A percentile compares a stretch with the other conserved stretches of the same genome.
phyloP scores from a whole-genome alignment of 1,139 yeast species.

The Blastobotrys illinoisensis region DNA sequence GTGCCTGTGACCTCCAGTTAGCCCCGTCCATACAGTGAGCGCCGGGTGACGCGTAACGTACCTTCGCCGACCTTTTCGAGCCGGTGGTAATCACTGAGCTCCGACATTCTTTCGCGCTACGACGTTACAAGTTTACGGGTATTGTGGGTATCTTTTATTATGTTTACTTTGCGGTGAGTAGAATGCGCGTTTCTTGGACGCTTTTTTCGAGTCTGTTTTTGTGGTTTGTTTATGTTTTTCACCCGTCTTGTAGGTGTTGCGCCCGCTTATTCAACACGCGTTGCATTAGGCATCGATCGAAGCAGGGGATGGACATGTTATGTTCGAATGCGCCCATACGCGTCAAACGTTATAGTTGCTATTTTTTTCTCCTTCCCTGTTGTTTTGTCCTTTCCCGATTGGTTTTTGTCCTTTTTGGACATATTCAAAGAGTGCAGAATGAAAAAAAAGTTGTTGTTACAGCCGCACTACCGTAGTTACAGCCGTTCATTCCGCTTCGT shows the following conservation, averaged over 20 bases:
- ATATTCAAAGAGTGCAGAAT: not conserved
- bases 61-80: slow-evolving; percentile 98
- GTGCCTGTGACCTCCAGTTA: slow-evolving; percentile 46
- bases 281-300: not conserved
- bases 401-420: not conserved
- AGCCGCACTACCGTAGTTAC: not conserved
- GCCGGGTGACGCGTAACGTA: slow-evolving; percentile 21
- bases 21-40: not conserved
- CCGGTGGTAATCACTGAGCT: slow-evolving; percentile 53
- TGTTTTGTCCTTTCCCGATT: not conserved
- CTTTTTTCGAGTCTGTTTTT: not conserved
- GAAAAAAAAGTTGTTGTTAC: too few relatives aligned
- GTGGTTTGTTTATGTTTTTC: not conserved
- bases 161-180: not conserved
- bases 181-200: not conserved
- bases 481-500: not conserved
- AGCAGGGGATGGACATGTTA: not conserved
- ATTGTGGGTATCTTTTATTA: not conserved
- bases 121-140: not conserved
- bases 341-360: not conserved
- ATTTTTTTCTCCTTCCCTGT: too few relatives aligned
- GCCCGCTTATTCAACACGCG: not conserved
- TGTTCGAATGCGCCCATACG: not conserved
- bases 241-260: not conserved
- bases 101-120: not conserved